These are phyloP conservation scores for Ambrosiella xylebori DNA, from an alignment of 2,329 filamentous ascomycete genomes.

Conservation along the genomic window DNA sequence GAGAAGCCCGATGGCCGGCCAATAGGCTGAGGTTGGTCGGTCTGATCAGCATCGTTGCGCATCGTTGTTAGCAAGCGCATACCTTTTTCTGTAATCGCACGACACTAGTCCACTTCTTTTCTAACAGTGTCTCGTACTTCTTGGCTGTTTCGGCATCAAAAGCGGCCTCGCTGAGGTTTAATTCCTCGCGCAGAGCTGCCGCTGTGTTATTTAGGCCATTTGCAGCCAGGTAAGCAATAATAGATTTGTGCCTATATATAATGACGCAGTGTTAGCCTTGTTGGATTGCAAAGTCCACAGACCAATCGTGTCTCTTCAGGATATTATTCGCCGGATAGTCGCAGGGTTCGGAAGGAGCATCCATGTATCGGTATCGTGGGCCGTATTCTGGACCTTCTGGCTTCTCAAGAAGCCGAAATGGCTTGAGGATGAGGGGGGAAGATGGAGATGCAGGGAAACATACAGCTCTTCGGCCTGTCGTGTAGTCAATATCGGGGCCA, in stretches of 20 bases:
- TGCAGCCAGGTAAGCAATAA: slow-evolving; percentile 72
- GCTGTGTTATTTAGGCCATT: slow-evolving; percentile 55
- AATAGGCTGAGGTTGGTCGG: too few species aligned
- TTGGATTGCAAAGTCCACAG: slow-evolving; percentile 6
- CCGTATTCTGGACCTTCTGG: too few species aligned
- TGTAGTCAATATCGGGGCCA: slow-evolving; percentile 60
- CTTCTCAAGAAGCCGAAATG: too few species aligned
- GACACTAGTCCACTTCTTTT: slow-evolving; percentile 98
- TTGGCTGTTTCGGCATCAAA: slow-evolving; percentile 73
- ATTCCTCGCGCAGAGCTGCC: slow-evolving; percentile 56
- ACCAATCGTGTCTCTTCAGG: too few species aligned
- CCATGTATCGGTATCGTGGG: too few species aligned
- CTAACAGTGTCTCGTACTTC: slow-evolving; percentile 83
- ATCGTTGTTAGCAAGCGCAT: slow-evolving; percentile 14
- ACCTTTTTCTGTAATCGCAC: slow-evolving; percentile 93
- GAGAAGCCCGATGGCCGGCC: not conserved
- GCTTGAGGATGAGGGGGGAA: too few species aligned
- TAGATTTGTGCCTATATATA: slow-evolving; percentile 62
- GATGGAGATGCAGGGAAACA: slow-evolving; percentile 21
- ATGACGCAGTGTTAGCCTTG: not conserved
- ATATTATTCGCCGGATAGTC: too few species aligned
- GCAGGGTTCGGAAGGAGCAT: too few species aligned
- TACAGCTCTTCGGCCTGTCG: slow-evolving; percentile 83
- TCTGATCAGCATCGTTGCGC: too few species aligned
- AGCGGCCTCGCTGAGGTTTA: slow-evolving; percentile 48